phyloP scores from a whole-genome alignment of 805 yeast genomes.

The Starmera amethionina region DNA sequence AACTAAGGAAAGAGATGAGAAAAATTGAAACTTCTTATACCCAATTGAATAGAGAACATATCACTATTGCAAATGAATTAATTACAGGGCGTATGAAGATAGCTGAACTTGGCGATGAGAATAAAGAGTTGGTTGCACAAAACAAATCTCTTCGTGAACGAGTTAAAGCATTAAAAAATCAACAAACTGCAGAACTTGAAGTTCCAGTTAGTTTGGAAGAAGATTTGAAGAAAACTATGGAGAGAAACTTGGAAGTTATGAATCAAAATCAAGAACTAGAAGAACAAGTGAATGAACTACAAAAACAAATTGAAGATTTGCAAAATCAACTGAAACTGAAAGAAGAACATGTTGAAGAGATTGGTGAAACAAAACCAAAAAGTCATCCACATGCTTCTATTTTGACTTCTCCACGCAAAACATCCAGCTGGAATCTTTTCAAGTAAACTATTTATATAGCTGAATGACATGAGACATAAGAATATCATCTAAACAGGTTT shows the following conservation, averaged over 20 bases:
- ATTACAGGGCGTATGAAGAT: conserved; percentile 66
- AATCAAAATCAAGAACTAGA: conserved; percentile 48
- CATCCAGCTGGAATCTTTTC: conserved; percentile 15
- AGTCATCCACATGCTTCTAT: neutral
- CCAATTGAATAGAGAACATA: conserved; percentile 70
- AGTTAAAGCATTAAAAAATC: conserved; percentile 17
- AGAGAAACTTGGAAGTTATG: conserved; percentile 57
- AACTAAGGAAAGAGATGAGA: conserved; percentile 62
- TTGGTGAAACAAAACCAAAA: neutral
- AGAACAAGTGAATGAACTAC: conserved; percentile 36
- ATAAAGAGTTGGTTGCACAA: conserved; percentile 42
- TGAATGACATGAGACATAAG: too few species aligned
- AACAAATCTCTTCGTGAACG: conserved; percentile 35
- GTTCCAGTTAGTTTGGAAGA: conserved; percentile 32
- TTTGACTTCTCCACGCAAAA: conserved; percentile 6
- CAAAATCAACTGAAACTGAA: conserved; percentile 12
- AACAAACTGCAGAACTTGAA: conserved; percentile 23
- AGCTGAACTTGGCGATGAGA: conserved; percentile 71
- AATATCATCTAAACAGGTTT: neutral
- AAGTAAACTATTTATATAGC: conserved; percentile 1
- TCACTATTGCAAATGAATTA: conserved; percentile 79
- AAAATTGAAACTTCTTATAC: conserved; percentile 62
- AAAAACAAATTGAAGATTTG: conserved; percentile 29
- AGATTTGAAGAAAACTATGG: conserved; percentile 51
- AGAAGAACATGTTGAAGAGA: too few species aligned